phyloP scores from a whole-genome alignment of 129 eudicot genomes.

The Kitagawia praeruptora region DNA sequence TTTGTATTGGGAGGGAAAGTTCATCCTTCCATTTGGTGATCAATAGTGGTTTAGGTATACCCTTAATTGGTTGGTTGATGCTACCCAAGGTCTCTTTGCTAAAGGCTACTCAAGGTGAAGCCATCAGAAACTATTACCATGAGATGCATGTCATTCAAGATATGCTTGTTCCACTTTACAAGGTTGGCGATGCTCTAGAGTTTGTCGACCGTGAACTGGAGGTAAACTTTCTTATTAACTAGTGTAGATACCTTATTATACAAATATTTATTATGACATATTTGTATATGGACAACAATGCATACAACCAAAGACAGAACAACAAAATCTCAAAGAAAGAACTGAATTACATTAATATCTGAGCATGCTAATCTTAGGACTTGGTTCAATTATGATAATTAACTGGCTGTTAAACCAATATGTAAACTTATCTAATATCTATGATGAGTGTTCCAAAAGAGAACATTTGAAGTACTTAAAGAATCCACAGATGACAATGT shows the following conservation, averaged over 20 bases:
- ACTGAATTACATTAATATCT: background rate
- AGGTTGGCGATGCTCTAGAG: conserved; percentile 92
- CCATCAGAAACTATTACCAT: conserved; percentile 86
- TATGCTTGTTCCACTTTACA: conserved; percentile 89
- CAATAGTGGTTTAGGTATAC: conserved; percentile 83
- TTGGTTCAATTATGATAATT: background rate
- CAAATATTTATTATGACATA: background rate
- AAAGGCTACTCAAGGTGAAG: conserved; percentile 97
- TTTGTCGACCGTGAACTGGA: conserved; percentile 92
- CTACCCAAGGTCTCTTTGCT: conserved; percentile 95
- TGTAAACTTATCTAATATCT: background rate
- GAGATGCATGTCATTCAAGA: conserved; percentile 96
- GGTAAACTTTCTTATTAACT: conserved; percentile 27
- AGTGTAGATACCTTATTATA: background rate
- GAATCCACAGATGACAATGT: background rate
- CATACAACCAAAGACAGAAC: no score
- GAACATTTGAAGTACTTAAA: background rate
- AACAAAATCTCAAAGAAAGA: background rate
- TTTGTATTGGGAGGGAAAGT: conserved; percentile 95
- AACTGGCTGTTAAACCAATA: background rate
- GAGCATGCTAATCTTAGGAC: background rate
- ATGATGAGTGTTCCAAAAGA: background rate
- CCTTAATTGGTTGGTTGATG: conserved; percentile 77
- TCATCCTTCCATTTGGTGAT: conserved; percentile 92
- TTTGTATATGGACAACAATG: no score